Evolutionary conservation across 1,139 yeast genomes (phyloP), one percentile per base, ranked within the genome.

Genomic region (Saccharomyces pastorianus): DNA sequence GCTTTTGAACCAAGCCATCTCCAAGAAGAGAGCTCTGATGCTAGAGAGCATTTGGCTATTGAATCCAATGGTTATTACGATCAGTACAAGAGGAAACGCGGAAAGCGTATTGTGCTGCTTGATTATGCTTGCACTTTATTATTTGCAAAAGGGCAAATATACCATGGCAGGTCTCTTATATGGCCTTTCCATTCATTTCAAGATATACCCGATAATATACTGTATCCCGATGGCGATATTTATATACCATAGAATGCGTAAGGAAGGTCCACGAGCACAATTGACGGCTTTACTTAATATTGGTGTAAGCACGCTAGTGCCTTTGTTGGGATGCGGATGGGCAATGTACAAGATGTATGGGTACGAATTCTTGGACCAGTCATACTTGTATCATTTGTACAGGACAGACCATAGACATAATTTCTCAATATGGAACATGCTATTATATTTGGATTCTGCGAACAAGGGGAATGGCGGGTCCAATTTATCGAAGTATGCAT

Each of bases 11-110:
- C 48, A 61, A 59, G 49, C 58, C 53, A 13, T 48, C 6, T 66
- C 71, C 5, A 61, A 69, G 63, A 72, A 50, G 73, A 76, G 20
- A 61, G 32, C 51, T 28, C 13, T 76, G 25, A 53, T 74, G 9
- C 74, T 82, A 56, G 70, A 59, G 13, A 72, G 85, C 0, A 73
- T 90, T 3, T 93, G 99, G 99, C 75, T 93, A 46, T 75, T 89
- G 61, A 93, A 93, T 68, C 99, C 99, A 11, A 88, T 93, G 95
- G 99, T 91, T 0, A 82, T 87, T 32, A 90, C 96, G 1, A 93
- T 93, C 48, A 85, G 95, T 58, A 90, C 98, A 0, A 75, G 99
- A 54, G 99, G 99, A 0, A 88, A 95, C 23, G 86, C 96, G 0
- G 99, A 93, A 67, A 91, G 97, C 58, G 76, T 93, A 1, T 73